These are phyloP conservation scores for Fraxinus anomala DNA, from an alignment of 257 asterid genomes.

Conservation along the genomic window DNA sequence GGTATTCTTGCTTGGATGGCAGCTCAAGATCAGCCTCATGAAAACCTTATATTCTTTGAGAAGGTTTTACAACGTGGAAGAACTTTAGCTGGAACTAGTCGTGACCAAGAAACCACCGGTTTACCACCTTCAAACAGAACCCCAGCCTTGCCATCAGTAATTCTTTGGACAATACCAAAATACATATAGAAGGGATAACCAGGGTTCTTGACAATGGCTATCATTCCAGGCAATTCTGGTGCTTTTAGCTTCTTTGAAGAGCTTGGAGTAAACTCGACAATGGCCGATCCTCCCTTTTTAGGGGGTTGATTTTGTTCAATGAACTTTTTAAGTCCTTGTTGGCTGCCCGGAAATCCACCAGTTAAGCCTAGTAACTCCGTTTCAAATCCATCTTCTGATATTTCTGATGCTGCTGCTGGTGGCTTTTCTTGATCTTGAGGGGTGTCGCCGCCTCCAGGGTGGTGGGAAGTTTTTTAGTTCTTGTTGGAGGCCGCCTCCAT, in stretches of 20 bases:
- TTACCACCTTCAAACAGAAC: constrained; percentile 88
- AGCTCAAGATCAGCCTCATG: no score
- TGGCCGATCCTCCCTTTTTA: constrained; percentile 28
- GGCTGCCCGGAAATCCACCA: constrained; percentile 93
- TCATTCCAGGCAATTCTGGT: constrained; percentile 86
- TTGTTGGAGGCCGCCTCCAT: constrained; percentile 63
- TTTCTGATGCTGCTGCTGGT: constrained; percentile 7
- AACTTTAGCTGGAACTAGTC: no score
- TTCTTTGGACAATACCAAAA: constrained; percentile 89
- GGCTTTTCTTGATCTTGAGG: constrained; percentile 23
- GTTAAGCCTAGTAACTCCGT: constrained; percentile 81
- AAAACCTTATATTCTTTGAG: no score
- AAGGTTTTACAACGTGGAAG: no score
- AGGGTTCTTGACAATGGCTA: constrained; percentile 76
- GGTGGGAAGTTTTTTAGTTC: constrained; percentile 52
- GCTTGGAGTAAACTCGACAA: constrained; percentile 42
- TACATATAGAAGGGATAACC: constrained; percentile 71
- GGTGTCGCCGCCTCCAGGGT: background rate
- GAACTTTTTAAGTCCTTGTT: constrained; percentile 69
- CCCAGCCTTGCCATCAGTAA: constrained; percentile 85
- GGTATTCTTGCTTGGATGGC: no score
- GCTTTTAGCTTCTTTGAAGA: constrained; percentile 58
- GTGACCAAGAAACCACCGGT: no score
- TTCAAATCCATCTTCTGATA: constrained; percentile 61
- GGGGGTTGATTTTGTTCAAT: constrained; percentile 76